Conservation (phyloP, 2,329 filamentous ascomycete species). For the Tolypocladium amazonense region DNA sequence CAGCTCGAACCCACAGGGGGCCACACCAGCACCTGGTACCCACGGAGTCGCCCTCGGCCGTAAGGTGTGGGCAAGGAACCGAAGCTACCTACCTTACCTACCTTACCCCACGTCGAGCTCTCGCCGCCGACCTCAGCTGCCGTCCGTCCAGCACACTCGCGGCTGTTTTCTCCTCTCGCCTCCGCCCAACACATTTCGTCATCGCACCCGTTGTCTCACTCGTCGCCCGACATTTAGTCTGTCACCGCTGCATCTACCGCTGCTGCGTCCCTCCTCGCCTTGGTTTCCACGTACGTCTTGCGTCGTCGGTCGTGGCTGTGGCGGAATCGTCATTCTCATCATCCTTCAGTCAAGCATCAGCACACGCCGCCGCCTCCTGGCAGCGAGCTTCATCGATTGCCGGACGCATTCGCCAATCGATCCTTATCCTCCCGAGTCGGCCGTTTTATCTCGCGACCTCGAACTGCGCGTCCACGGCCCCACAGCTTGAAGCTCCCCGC, state of each 20-base stretch:
- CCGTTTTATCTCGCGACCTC: neutral
- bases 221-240: neutral
- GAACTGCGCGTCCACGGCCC: neutral
- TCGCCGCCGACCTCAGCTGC: neutral
- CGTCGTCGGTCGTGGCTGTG: neutral
- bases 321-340: neutral
- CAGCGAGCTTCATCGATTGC: neutral
- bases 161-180: neutral
- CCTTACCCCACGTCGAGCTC: conserved; percentile 1
- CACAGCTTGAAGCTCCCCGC: neutral
- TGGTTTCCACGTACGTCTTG: neutral
- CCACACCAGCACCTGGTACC: neutral
- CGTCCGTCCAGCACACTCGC: neutral
- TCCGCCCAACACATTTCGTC: neutral
- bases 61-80: too few species aligned
- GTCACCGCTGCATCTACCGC: neutral
- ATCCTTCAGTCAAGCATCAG: neutral
- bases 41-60: too few species aligned
- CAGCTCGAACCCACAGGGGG: neutral
- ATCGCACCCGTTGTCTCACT: neutral
- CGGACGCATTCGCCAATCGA: too few species aligned
- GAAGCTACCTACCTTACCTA: neutral
- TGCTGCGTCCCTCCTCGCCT: neutral
- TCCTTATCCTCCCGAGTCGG: neutral
- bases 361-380: neutral